Conservation (phyloP, 345 rosid genomes). For the Eutrema heterophyllum region DNA sequence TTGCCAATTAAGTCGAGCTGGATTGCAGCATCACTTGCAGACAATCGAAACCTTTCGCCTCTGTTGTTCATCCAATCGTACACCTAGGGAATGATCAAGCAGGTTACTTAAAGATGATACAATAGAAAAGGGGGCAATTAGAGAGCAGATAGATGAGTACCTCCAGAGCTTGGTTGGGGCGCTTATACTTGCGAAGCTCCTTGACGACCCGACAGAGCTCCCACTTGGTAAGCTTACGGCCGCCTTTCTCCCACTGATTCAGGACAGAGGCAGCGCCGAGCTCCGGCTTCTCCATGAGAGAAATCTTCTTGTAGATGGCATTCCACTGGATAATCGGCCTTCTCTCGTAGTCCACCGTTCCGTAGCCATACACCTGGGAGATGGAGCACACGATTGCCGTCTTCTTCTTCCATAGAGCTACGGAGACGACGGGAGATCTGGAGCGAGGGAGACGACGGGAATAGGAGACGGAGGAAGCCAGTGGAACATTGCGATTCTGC, state of each 20-base stretch:
- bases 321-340: slow-evolving; percentile 76
- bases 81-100: slow-evolving; percentile 34
- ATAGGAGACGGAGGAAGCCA: slow-evolving; percentile 44
- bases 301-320: slow-evolving; percentile 66
- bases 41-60: slow-evolving; percentile 60
- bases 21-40: slow-evolving; percentile 90
- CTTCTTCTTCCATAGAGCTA: slow-evolving; percentile 14
- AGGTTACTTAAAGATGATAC: not conserved
- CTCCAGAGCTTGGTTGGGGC: slow-evolving; percentile 76
- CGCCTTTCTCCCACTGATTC: slow-evolving; percentile 65
- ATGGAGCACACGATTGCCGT: slow-evolving; percentile 44
- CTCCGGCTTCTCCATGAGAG: slow-evolving; percentile 72
- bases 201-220: slow-evolving; percentile 88
- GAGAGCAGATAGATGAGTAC: slow-evolving; percentile 27
- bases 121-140: no score
- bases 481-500: slow-evolving; percentile 37
- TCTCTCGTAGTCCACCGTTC: slow-evolving; percentile 69
- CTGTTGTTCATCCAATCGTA: slow-evolving; percentile 90
- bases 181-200: slow-evolving; percentile 82
- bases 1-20: slow-evolving; percentile 84
- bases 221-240: slow-evolving; percentile 71
- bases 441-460: slow-evolving; percentile 33
- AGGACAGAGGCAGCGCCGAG: slow-evolving; percentile 63
- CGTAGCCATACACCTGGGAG: slow-evolving; percentile 66
- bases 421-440: slow-evolving; percentile 19